Base-by-base conservation (phyloP, 306 rosid species). In the Dalbergia cochinchinensis region DNA sequence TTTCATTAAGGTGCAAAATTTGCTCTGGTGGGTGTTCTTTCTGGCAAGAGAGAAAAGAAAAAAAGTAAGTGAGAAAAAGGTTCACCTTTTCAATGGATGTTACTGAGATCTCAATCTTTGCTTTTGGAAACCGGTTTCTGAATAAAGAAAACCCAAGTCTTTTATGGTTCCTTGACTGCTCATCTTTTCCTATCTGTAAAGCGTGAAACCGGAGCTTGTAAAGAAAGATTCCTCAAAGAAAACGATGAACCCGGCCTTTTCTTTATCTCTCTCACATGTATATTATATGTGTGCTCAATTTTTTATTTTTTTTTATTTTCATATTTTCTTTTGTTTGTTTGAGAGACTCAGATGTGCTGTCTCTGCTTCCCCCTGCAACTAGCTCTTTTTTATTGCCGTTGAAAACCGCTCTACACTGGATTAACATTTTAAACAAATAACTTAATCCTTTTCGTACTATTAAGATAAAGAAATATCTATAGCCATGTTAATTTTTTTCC, bases 311-410 rank as follows among this genome's bases (percentile, higher is more conserved):
- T 31, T 50, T 12, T 15, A 15, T 54, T 54, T 15, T 53, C 2
- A 50, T 51, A 7, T 51, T 51, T 51, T 4, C 4, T 51, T 51
- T 51, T 5, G 19, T 50, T 14, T 53, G 16, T 48, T 8, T 64
- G 26, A 51, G 26, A 51, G 75, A 76, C 74, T 74, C 83, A 78
- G 82, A 80, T 53, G 60, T 54, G 69, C 65, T 90, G 96, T 85
- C 92, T 90, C 90, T 82, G 54, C 86, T 83, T 83, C 22, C 50
- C 71, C 87, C 91, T 85, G 84, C 98, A 87, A 91, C 77, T 89
- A 57, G 96, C 82, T 80, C 63, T 88, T 92, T 92, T 73, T 83
- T 83, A 88, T 90, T 89, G 71, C 76, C 86, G 88, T 85, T 90
- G 87, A 91, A 82, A 83, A 63, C 65, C 86, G 44, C 73, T 81